Conservation (phyloP, 768 basidiomycete genomes). For the Collybia sp. region DNA sequence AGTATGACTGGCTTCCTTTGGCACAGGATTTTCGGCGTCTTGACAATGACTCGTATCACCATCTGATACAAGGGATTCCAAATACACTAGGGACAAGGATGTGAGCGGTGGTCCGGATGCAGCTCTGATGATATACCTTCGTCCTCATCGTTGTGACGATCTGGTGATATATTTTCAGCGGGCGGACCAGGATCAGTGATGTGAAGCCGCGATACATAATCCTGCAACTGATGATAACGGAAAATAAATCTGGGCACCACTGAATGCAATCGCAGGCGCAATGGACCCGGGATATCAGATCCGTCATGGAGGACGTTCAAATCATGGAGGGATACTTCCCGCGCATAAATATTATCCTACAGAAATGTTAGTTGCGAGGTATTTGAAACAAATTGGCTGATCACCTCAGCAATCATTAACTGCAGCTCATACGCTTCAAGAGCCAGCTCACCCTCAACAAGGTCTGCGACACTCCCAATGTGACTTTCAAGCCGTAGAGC, state of each 20-base stretch:
- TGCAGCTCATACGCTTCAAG: constrained; percentile 70
- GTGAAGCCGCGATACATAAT: constrained; percentile 37
- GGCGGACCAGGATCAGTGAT: constrained; percentile 4
- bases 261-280: constrained; percentile 51
- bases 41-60: no score
- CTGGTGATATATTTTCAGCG: neutral
- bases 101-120: no score
- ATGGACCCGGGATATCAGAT: constrained; percentile 54
- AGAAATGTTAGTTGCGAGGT: neutral
- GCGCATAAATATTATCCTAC: constrained; percentile 67
- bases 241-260: constrained; percentile 56
- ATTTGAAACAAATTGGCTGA: neutral
- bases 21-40: no score
- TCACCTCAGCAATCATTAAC: constrained; percentile 62
- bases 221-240: constrained; percentile 61
- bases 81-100: no score
- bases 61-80: no score
- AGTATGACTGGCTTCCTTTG: no score
- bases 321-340: constrained; percentile 69
- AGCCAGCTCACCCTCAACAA: constrained; percentile 57
- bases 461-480: constrained; percentile 38
- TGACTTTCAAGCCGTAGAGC: constrained; percentile 62
- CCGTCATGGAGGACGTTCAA: constrained; percentile 67
- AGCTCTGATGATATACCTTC: neutral
- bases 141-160: constrained; percentile 8